Evolutionary conservation across 805 yeast species (phyloP).

Genomic region (Spathaspora gorwiae): DNA sequence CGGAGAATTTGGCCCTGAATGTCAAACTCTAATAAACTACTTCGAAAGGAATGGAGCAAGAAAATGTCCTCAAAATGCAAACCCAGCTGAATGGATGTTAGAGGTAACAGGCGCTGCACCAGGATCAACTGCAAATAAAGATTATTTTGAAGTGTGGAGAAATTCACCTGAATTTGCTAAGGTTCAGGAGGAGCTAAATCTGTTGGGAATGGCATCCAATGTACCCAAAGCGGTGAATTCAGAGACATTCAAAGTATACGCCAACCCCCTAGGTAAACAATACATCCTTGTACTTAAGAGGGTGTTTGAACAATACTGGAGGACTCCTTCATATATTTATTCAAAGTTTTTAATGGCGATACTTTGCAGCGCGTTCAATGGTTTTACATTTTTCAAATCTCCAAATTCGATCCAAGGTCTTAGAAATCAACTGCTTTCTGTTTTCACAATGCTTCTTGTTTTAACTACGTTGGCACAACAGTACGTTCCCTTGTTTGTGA

Average conservation of each 20-base stretch:
- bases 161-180: constrained; percentile 47
- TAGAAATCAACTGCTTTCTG: constrained; percentile 68
- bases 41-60: constrained; percentile 65
- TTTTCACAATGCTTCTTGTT: constrained; percentile 62
- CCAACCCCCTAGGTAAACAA: constrained; percentile 17
- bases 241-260: constrained; percentile 11
- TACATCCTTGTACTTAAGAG: constrained; percentile 22
- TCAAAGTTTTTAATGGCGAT: constrained; percentile 44
- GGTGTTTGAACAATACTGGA: constrained; percentile 36
- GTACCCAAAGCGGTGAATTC: constrained; percentile 13
- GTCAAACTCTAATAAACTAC: constrained; percentile 53
- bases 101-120: constrained; percentile 28
- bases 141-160: constrained; percentile 21
- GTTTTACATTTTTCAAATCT: constrained; percentile 62
- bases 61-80: constrained; percentile 63
- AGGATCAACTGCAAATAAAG: constrained; percentile 22
- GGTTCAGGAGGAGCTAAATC: constrained; percentile 46
- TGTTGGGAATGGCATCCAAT: constrained; percentile 17
- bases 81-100: constrained; percentile 55
- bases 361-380: constrained; percentile 55
- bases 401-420: constrained; percentile 26
- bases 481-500: constrained; percentile 49
- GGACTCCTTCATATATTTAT: constrained; percentile 34
- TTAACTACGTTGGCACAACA: constrained; percentile 59
- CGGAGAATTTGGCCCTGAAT: constrained; percentile 66